phyloP scores from a whole-genome alignment of 352 stramenopile genomes.

The Phytophthora megakarya region DNA sequence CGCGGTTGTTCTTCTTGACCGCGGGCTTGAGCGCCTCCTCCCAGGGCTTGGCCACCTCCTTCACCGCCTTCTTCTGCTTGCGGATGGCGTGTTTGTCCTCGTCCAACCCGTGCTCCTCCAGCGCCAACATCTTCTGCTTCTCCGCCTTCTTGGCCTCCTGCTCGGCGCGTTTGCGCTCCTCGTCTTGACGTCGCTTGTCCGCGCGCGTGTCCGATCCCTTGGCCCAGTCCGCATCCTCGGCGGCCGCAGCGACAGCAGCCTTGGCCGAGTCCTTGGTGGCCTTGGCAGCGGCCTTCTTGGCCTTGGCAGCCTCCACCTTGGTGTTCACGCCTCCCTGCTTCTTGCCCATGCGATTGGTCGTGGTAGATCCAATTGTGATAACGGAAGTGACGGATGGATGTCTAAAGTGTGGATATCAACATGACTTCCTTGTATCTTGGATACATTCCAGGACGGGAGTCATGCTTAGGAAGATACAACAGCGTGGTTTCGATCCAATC shows the following conservation, averaged over 20 bases:
- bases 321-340: conserved; percentile 67
- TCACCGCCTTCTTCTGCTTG: conserved; percentile 72
- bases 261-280: conserved; percentile 63
- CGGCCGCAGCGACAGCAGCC: conserved; percentile 44
- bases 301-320: conserved; percentile 78
- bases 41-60: conserved; percentile 69
- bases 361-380: conserved; percentile 12
- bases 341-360: conserved; percentile 43
- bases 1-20: conserved; percentile 73
- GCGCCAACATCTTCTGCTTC: conserved; percentile 67
- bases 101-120: conserved; percentile 63
- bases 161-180: conserved; percentile 65
- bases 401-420: not conserved
- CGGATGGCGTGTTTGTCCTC: conserved; percentile 71
- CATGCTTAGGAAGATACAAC: conserved; percentile 3
- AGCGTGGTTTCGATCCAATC: conserved; percentile 21
- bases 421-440: conserved; percentile 2
- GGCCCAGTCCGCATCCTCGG: conserved; percentile 60
- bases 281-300: conserved; percentile 65
- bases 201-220: conserved; percentile 57
- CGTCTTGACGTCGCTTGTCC: conserved; percentile 51
- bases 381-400: not conserved
- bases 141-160: conserved; percentile 76
- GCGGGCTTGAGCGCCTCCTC: conserved; percentile 66
- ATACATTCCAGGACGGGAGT: not conserved